Evolutionary conservation across 2,329 filamentous ascomycete genomes (phyloP).

Genomic region (Ramularia collo-cygni): DNA sequence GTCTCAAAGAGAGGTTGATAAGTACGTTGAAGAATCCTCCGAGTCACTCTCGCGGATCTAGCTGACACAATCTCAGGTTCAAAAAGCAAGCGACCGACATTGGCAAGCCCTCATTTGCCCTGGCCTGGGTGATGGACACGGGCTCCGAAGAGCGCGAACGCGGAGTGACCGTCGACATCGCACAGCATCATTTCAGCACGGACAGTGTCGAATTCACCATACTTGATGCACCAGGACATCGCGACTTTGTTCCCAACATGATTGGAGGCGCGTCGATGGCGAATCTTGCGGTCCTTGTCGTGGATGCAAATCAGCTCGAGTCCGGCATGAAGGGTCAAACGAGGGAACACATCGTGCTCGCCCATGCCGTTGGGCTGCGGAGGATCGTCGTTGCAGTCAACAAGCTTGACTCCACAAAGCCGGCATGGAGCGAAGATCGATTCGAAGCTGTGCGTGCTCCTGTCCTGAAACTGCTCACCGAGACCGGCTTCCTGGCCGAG

Average conservation of each 20-base stretch:
- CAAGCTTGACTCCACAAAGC: conserved; percentile 76
- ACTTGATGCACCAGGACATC: conserved; percentile 87
- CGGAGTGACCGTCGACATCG: conserved; percentile 94
- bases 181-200: conserved; percentile 90
- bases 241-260: conserved; percentile 98
- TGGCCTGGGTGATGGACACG: conserved; percentile 96
- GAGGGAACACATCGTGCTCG: conserved; percentile 81
- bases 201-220: conserved; percentile 84
- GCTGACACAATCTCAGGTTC: conserved; percentile 18
- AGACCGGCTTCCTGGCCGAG: conserved; percentile 73
- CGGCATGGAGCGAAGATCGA: conserved; percentile 66
- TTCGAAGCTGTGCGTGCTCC: conserved; percentile 83
- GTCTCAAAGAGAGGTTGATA: conserved; percentile 80
- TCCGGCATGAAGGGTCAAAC: conserved; percentile 91
- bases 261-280: conserved; percentile 94
- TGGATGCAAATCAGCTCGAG: conserved; percentile 92
- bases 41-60: neutral
- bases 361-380: conserved; percentile 85
- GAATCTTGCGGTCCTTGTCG: conserved; percentile 89
- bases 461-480: conserved; percentile 71
- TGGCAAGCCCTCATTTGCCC: conserved; percentile 89
- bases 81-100: conserved; percentile 77
- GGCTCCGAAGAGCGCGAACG: conserved; percentile 79
- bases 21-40: conserved; percentile 29
- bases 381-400: conserved; percentile 86